Conservation (phyloP, 2,329 filamentous ascomycete genomes). For the Macroventuria anomochaeta region DNA sequence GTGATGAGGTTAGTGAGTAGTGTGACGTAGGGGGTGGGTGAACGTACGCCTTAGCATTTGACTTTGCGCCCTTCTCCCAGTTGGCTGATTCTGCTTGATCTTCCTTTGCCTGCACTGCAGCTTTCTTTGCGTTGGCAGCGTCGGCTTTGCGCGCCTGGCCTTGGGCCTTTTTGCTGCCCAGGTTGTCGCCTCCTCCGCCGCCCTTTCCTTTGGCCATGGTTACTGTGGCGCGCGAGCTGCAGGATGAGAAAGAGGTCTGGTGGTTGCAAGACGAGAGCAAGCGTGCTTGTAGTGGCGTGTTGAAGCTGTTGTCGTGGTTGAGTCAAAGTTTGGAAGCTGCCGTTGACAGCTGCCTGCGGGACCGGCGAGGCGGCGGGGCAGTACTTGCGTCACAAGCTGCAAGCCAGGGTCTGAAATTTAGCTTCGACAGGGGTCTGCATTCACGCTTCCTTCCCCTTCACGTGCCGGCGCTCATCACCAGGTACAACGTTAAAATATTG, state of each 20-base stretch:
- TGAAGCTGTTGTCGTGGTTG: conserved; percentile 3
- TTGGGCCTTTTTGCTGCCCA: conserved; percentile 77
- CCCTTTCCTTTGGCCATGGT: conserved; percentile 57
- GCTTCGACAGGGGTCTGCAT: conserved; percentile 8
- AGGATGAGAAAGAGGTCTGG: background rate
- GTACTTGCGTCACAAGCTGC: conserved; percentile 13
- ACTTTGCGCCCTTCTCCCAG: conserved; percentile 88
- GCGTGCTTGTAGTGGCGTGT: background rate
- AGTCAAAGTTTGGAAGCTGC: conserved; percentile 19
- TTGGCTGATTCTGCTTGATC: conserved; percentile 73
- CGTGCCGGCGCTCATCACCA: background rate
- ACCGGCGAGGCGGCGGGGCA: conserved; percentile 10
- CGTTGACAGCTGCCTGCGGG: conserved; percentile 17
- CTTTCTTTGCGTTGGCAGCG: conserved; percentile 79
- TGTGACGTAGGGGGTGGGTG: background rate
- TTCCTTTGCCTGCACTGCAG: conserved; percentile 70
- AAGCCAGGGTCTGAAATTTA: conserved; percentile 14
- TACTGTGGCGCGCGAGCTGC: background rate
- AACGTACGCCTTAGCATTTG: conserved; percentile 82
- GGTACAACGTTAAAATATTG: background rate
- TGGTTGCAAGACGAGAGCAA: background rate
- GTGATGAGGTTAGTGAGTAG: conserved; percentile 19
- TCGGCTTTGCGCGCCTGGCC: conserved; percentile 95
- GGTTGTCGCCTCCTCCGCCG: conserved; percentile 68
- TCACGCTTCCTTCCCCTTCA: background rate